Conservation (phyloP, 1,284 basidiomycete genomes). For the Moniliophthora roreri region DNA sequence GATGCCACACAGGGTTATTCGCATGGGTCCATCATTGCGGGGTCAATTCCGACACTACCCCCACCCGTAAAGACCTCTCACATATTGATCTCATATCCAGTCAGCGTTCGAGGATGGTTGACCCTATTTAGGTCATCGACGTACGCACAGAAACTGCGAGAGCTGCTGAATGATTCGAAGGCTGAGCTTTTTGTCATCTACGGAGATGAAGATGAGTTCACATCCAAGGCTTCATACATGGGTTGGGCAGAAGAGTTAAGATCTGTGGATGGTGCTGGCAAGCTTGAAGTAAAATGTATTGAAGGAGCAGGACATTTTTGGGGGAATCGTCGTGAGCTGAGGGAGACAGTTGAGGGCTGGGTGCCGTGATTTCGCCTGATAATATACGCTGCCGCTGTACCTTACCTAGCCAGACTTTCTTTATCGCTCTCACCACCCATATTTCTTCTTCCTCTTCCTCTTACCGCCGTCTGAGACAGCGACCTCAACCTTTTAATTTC, state of each 20-base stretch:
- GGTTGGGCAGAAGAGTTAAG: constrained; percentile 49
- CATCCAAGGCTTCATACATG: constrained; percentile 51
- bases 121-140: constrained; percentile 62
- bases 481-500: background rate
- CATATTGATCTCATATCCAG: constrained; percentile 75
- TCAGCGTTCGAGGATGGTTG: constrained; percentile 65
- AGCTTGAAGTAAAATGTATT: constrained; percentile 26
- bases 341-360: constrained; percentile 2
- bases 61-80: constrained; percentile 55
- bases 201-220: constrained; percentile 76
- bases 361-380: background rate
- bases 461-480: constrained; percentile 5
- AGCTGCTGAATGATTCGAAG: constrained; percentile 41
- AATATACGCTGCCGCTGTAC: background rate
- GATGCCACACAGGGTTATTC: constrained; percentile 66
- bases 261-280: constrained; percentile 19
- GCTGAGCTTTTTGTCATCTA: constrained; percentile 63
- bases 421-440: background rate
- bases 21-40: constrained; percentile 72
- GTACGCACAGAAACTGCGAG: constrained; percentile 51
- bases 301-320: constrained; percentile 18
- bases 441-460: background rate
- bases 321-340: constrained; percentile 6
- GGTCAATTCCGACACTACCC: constrained; percentile 53
- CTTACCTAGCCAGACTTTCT: too few species aligned